Base-by-base conservation (phyloP, 768 basidiomycete species). In the Leccinum variicolor region DNA sequence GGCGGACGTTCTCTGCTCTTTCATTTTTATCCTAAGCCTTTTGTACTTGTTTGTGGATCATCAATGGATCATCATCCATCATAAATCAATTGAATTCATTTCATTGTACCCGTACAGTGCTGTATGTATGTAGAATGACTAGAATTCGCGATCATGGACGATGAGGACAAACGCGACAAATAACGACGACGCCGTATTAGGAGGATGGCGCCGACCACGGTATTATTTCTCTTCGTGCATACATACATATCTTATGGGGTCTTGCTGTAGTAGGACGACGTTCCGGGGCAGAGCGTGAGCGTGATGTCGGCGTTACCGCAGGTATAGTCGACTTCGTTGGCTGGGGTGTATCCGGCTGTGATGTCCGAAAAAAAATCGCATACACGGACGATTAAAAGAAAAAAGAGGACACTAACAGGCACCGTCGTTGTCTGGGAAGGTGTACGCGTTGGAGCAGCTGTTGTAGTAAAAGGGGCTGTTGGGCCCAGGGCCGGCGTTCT, bases 361-460 rank as follows among this genome's bases (percentile, higher is more conserved):
- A 33, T 19, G 15, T 36, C 15, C 15, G 15, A 36, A 36, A 36
- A 15, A 11, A 21, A 10, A 23, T 55, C 43, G 21, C 14, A 17
- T n/a, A 15, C 2, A 25, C n/a, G 19, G 14, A 29, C 15, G 14
- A 26, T 29, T 0, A 11, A 31, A 31, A n/a, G 33, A 34, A 39
- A 1, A 9, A n/a, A n/a, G 9, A 39, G 36, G 29, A 26, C 10
- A 50, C 64, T 3, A 43, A 65, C 64, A 45, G 3, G 62, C 36
- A 33, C 65, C 65, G 14, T 66, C 64, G 39, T 66, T 66, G 43
- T 66, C 64, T 9, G 65, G 65, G 55, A 66, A 66, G 11, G 62
- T 59, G 11, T 66, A 66, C 19, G 43, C 49, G 26, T 50, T 50
- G 29, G 9, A 19, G 29, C 49, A 50, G 13, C 17, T 50, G 17